Conservation (phyloP, 169 alveolate species). For the Theileria sp. region DNA sequence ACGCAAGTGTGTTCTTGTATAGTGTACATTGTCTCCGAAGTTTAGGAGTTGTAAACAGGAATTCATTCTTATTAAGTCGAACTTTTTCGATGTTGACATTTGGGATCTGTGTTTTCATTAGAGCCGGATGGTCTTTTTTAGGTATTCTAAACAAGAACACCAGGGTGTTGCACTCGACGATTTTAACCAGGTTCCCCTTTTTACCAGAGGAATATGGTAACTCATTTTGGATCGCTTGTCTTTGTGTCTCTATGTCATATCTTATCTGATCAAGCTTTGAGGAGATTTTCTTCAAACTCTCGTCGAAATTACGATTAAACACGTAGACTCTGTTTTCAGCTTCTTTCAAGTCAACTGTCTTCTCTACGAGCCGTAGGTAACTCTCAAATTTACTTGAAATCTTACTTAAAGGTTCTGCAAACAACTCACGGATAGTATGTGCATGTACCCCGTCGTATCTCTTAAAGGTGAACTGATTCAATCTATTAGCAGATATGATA, state of each 20-base stretch:
- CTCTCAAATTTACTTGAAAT: slow-evolving; percentile 78
- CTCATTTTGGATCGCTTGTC: slow-evolving; percentile 78
- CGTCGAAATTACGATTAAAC: slow-evolving; percentile 80
- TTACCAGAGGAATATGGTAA: slow-evolving; percentile 67
- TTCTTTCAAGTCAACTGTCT: slow-evolving; percentile 88
- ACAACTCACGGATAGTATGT: slow-evolving; percentile 53
- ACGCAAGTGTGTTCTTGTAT: slow-evolving; percentile 72
- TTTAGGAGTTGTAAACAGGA: slow-evolving; percentile 83
- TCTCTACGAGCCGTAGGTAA: slow-evolving; percentile 86
- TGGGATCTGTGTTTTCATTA: slow-evolving; percentile 55
- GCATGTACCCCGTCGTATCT: slow-evolving; percentile 70
- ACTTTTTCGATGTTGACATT: slow-evolving; percentile 66
- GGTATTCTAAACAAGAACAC: slow-evolving; percentile 84
- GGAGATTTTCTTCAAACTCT: slow-evolving; percentile 72
- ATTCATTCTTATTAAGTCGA: slow-evolving; percentile 84
- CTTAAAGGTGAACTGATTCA: slow-evolving; percentile 57
- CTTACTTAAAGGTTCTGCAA: slow-evolving; percentile 77
- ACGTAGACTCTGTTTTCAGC: slow-evolving; percentile 87
- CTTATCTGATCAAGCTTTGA: slow-evolving; percentile 72
- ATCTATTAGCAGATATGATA: slow-evolving; percentile 43
- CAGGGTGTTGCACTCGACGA: slow-evolving; percentile 77
- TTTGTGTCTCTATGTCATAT: slow-evolving; percentile 81
- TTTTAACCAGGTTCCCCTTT: slow-evolving; percentile 57
- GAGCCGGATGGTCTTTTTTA: slow-evolving; percentile 77
- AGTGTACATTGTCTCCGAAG: slow-evolving; percentile 77